A percentile compares a stretch with the other conserved stretches of the same genome.
These are phyloP conservation scores for Candida tetrigidarum DNA, from an alignment of 1,139 yeast species.

Conservation along the genomic window DNA sequence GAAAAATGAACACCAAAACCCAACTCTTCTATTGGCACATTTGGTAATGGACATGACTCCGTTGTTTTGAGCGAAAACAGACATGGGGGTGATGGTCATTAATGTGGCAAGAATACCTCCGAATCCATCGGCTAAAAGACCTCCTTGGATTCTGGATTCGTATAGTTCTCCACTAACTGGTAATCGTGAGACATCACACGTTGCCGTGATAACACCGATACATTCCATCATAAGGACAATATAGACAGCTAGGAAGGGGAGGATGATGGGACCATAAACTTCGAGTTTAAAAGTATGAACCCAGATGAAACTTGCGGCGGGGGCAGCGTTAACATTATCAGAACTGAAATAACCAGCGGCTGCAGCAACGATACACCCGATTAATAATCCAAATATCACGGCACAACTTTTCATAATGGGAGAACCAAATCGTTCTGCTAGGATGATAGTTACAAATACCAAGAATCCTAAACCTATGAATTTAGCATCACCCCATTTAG, in stretches of 20 bases:
- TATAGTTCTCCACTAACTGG: conserved; percentile 80
- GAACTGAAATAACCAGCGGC: conserved; percentile 80
- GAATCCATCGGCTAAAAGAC: conserved; percentile 80
- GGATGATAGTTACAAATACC: conserved; percentile 71
- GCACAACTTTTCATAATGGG: conserved; percentile 95
- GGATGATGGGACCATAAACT: conserved; percentile 81
- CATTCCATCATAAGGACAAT: conserved; percentile 87
- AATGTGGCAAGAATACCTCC: conserved; percentile 76
- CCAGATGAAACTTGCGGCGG: conserved; percentile 88
- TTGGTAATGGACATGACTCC: conserved; percentile 92
- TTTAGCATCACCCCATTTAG: conserved; percentile 84
- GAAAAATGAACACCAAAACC: conserved; percentile 89
- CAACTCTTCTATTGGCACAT: conserved; percentile 85
- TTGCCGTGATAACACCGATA: conserved; percentile 92
- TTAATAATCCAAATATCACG: conserved; percentile 77
- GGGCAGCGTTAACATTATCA: conserved; percentile 62
- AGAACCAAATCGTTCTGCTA: conserved; percentile 88
- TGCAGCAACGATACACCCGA: conserved; percentile 92
- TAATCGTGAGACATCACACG: conserved; percentile 84
- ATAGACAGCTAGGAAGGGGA: conserved; percentile 83
- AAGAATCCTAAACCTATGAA: conserved; percentile 86
- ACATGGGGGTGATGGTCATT: conserved; percentile 79
- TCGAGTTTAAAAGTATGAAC: conserved; percentile 76
- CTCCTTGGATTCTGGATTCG: conserved; percentile 91
- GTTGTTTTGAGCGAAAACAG: conserved; percentile 91